Conservation (phyloP, 495 filamentous ascomycete genomes). For the Penicillium desertorum region DNA sequence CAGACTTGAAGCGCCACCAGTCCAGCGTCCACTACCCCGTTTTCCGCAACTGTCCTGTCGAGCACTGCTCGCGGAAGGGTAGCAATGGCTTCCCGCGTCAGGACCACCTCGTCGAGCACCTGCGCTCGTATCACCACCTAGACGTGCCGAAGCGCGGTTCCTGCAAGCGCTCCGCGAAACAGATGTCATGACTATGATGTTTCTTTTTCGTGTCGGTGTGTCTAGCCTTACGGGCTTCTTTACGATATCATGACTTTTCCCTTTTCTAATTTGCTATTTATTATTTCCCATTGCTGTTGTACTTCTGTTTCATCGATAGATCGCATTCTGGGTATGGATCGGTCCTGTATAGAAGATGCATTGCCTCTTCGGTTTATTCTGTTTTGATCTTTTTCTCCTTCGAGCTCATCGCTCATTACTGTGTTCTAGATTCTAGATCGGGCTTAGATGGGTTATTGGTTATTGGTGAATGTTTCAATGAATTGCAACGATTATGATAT, state of each 20-base stretch:
- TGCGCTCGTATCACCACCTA: constrained; percentile 71
- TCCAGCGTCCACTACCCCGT: constrained; percentile 56
- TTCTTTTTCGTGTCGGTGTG: background rate
- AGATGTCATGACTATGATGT: constrained; percentile 15
- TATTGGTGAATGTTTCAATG: background rate
- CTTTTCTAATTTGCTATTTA: background rate
- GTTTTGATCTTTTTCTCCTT: constrained; percentile 6
- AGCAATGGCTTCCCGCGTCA: constrained; percentile 79
- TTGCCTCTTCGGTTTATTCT: constrained; percentile 8
- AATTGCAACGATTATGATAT: constrained; percentile 9
- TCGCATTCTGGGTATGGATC: constrained; percentile 1
- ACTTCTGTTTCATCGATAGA: background rate
- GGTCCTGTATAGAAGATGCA: constrained; percentile 11
- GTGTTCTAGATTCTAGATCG: constrained; percentile 9
- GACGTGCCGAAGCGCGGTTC: constrained; percentile 48
- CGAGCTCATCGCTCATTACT: constrained; percentile 5
- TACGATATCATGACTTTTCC: constrained; percentile 16
- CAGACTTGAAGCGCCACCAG: constrained; percentile 56
- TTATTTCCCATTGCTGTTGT: background rate
- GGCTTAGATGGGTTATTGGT: constrained; percentile 7
- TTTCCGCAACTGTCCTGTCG: constrained; percentile 71
- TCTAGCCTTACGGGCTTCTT: background rate
- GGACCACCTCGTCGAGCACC: constrained; percentile 87
- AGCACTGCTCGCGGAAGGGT: constrained; percentile 75
- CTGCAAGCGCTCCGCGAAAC: constrained; percentile 36